A percentile compares a stretch with the other conserved stretches of the same genome.
Evolutionary conservation across 1,284 basidiomycete species (phyloP).

Genomic region (Filobasidium uniguttulatum): DNA sequence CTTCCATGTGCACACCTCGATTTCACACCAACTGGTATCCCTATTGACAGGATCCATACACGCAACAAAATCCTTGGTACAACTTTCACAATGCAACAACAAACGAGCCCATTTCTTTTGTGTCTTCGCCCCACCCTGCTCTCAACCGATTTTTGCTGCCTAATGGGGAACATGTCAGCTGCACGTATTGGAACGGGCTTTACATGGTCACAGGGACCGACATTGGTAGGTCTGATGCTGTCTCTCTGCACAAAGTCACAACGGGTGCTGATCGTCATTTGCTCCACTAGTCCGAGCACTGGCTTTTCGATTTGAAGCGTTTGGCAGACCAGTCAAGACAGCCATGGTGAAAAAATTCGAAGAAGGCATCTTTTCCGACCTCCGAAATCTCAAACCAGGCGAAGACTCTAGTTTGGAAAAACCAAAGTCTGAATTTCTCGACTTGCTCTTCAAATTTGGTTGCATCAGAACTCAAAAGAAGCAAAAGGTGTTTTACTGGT

Average conservation of each 20-base stretch:
- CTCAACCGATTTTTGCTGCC: slow-evolving; percentile 72
- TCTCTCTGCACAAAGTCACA: neutral
- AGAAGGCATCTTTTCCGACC: slow-evolving; percentile 81
- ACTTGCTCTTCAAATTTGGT: slow-evolving; percentile 82
- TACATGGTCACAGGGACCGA: slow-evolving; percentile 82
- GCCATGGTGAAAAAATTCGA: slow-evolving; percentile 81
- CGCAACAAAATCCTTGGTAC: slow-evolving; percentile 18
- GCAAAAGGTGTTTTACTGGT: slow-evolving; percentile 54
- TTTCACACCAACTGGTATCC: slow-evolving; percentile 21
- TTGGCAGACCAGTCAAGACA: slow-evolving; percentile 44
- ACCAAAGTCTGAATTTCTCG: slow-evolving; percentile 77
- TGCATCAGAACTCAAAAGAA: slow-evolving; percentile 93
- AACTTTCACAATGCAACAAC: slow-evolving; percentile 31
- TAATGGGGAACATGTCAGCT: slow-evolving; percentile 71
- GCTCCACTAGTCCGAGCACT: slow-evolving; percentile 52
- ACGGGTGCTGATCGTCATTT: neutral
- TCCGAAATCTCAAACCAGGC: slow-evolving; percentile 80
- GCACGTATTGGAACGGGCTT: slow-evolving; percentile 73
- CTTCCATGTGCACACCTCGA: slow-evolving; percentile 4
- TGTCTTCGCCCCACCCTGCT: slow-evolving; percentile 43
- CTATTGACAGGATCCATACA: slow-evolving; percentile 18
- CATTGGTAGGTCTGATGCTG: slow-evolving; percentile 29
- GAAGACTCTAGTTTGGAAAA: slow-evolving; percentile 79
- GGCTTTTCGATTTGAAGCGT: slow-evolving; percentile 78
- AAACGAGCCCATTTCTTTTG: slow-evolving; percentile 22